phyloP scores from a whole-genome alignment of 805 yeast species.

The Dipodascus geniculatus region DNA sequence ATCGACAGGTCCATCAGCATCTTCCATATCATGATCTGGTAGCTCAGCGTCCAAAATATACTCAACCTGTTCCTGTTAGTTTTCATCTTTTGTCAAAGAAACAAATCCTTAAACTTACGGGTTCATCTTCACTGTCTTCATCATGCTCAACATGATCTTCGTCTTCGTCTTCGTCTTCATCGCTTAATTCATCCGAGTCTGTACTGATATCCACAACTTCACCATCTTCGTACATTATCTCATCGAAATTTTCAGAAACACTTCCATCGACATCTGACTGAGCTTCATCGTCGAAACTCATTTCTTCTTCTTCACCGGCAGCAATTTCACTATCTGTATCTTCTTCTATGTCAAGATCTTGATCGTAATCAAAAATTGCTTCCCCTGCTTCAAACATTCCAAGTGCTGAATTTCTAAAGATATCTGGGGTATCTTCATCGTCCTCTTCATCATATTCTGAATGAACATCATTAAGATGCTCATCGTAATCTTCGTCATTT shows the following conservation, averaged over 20 bases:
- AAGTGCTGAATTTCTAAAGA: slow-evolving; percentile 76
- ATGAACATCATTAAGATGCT: slow-evolving; percentile 19
- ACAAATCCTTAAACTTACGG: slow-evolving; percentile 7
- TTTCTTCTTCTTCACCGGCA: slow-evolving; percentile 28
- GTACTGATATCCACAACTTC: slow-evolving; percentile 7
- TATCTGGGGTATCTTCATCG: slow-evolving; percentile 64
- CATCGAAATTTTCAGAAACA: slow-evolving; percentile 10
- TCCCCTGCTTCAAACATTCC: slow-evolving; percentile 90
- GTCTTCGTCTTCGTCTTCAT: slow-evolving; percentile 10
- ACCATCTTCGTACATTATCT: slow-evolving; percentile 6
- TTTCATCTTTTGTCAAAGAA: not conserved
- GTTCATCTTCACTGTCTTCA: slow-evolving; percentile 8
- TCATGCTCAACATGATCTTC: slow-evolving; percentile 21
- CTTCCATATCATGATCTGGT: slow-evolving; percentile 4
- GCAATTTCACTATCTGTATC: slow-evolving; percentile 22
- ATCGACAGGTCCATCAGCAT: slow-evolving; percentile 5
- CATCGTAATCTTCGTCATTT: slow-evolving; percentile 18
- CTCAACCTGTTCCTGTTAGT: slow-evolving; percentile 7
- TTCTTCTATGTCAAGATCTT: slow-evolving; percentile 32
- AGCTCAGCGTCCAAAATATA: slow-evolving; percentile 3
- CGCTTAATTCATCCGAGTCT: slow-evolving; percentile 10
- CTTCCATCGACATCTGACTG: slow-evolving; percentile 22
- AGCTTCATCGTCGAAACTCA: slow-evolving; percentile 20
- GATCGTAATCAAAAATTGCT: slow-evolving; percentile 51
- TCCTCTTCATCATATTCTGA: slow-evolving; percentile 44